Evolutionary conservation across 306 rosid genomes (phyloP), one percentile per base, ranked within the genome.

Genomic region (Cyamopsis tetragonoloba): DNA sequence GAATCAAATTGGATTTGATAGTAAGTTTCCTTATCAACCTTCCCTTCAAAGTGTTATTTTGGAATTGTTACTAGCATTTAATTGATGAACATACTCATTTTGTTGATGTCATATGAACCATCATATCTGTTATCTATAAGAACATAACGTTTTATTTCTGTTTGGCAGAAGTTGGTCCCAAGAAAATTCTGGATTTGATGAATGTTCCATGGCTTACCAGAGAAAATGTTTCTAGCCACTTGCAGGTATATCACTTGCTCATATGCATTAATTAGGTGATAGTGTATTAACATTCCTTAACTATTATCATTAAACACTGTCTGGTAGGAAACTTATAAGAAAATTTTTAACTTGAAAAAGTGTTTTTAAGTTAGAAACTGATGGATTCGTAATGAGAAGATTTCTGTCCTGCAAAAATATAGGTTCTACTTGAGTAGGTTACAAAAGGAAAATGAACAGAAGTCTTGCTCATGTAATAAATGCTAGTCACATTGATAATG

Each of bases 81-180:
- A 7, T 51, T 4, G 8, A 41, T 39, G 26, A 50, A 30, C 23
- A 46, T 64, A 34, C 51, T 32, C 56, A 32, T 58, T 39, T 48
- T 27, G 65, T 56, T 77, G 55, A 51, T 77, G 13, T 48, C 7
- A 48, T 46, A 56, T 50, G 70, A 75, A 34, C 69, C 63, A n/a
- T 19, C 15, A 28, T 30, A 3, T 59, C 7, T 22, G 44, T 34
- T 22, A 66, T 34, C 62, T 12, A 27, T 22, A 60, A 67, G 51
- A 47, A 66, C 70, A 66, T 84, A 66, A 84, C 75, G 79, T 72
- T 66, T 70, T 48, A 63, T 72, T 83, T 82, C 73, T 69, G 55
- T 79, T 80, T 88, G 71, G 82, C 92, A 91, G 97, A 88, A 77
- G 97, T 82, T 70, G 97, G 97, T 44, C 97, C 97, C 34, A 91